A percentile compares a stretch with the other conserved stretches of the same genome.
Conservation (phyloP, 257 asterid species). For the Solanum tacnaense region DNA sequence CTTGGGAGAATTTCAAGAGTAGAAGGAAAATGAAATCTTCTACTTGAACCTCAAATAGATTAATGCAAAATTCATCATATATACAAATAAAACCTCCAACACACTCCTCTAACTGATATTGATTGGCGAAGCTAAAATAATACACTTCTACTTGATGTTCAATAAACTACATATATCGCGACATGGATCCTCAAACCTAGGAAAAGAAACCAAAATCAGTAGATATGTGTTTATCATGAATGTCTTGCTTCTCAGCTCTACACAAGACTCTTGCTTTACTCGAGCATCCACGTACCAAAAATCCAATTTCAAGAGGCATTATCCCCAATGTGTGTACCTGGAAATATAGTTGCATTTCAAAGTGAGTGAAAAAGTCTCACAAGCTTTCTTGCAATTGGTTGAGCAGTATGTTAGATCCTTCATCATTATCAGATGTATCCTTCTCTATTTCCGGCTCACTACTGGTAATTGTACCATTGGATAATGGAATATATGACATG, state of each 20-base stretch:
- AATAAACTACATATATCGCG: neutral
- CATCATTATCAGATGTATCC: conserved; percentile 17
- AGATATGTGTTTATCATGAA: neutral
- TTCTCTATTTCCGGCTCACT: conserved; percentile 4
- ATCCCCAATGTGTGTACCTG: neutral
- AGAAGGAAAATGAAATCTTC: neutral
- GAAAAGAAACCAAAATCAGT: neutral
- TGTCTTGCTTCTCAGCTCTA: neutral
- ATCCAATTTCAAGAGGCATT: neutral
- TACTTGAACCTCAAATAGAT: neutral
- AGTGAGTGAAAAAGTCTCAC: conserved; percentile 18
- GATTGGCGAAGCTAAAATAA: neutral
- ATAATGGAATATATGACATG: conserved; percentile 31
- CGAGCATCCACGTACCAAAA: neutral
- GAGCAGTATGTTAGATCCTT: conserved; percentile 23
- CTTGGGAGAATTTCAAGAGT: neutral
- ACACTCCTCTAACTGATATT: neutral
- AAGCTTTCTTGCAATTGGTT: conserved; percentile 53
- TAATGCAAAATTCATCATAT: neutral
- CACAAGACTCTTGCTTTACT: neutral
- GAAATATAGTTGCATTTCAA: neutral
- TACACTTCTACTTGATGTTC: neutral
- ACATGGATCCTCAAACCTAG: neutral
- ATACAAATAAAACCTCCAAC: neutral
- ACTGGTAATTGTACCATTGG: conserved; percentile 6